Base-by-base conservation (phyloP, 2,329 filamentous ascomycete species). In the Orbilia javanica region DNA sequence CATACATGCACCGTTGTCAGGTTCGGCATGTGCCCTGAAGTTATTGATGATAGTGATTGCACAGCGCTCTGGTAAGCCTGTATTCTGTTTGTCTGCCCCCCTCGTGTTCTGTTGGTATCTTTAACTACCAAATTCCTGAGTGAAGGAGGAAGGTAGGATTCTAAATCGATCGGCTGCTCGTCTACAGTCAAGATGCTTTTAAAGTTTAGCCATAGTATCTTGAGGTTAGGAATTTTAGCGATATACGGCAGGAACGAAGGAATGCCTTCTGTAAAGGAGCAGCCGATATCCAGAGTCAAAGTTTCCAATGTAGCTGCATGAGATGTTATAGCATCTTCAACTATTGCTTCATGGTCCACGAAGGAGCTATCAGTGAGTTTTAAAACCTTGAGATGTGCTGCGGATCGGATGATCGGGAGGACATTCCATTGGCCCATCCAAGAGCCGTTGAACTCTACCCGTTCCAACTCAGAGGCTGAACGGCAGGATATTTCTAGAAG, bases 351-450 rank as follows among this genome's bases (percentile, higher is more conserved):
- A 53, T 69, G 66, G 8, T 66, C 66, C 20, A 65, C 60, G 31
- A 71, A 66, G 36, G 73, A 70, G 25, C 31, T 63, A 36, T 77
- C 73, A 10, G 73, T 71, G 18, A 77, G 66, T 39, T 71, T 77
- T 22, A 77, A 60, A n/a, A 71, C 73, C 18, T 77, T 77, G 52
- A 77, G 73, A 15, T 77, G 57, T 15, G 57, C 73, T n/a, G 73
- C 73, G 3, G 73, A 71, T 46, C 73, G 60, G 25, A 77, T 71
- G 27, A 77, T 77, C 3, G 73, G 73, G 25, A 77, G 52, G 8
- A 77, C 67, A n/a, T 77, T 77, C 73, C 73, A 77, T 39, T 77
- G 66, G 13, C 73, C 73, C 73, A 77, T 66, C 73, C 73, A 77
- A 3, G 73, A 71, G 10, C 73, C 73, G 66, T 71, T 65, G 57